Evolutionary conservation across 495 filamentous ascomycete species (phyloP).

Genomic region (Penicillium subrubescens): DNA sequence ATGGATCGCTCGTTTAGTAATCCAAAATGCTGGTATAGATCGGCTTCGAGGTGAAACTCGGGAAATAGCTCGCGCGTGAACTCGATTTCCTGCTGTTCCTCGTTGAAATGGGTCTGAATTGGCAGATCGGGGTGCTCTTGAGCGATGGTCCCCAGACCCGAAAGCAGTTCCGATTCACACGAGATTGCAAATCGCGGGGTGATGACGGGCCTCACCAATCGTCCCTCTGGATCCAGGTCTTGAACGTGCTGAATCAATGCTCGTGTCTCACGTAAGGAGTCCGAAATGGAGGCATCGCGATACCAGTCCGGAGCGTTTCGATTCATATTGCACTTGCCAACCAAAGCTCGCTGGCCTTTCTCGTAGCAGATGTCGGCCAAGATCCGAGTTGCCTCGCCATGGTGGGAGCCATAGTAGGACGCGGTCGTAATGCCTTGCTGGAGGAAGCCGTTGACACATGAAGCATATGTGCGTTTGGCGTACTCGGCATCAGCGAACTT

Average conservation of each 20-base stretch:
- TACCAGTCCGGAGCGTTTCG: constrained; percentile 63
- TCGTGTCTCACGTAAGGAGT: constrained; percentile 55
- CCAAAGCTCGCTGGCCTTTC: constrained; percentile 62
- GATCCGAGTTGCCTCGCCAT: constrained; percentile 58
- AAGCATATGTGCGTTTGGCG: constrained; percentile 53
- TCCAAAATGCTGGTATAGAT: constrained; percentile 56
- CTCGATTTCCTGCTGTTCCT: constrained; percentile 56
- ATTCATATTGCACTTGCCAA: constrained; percentile 70
- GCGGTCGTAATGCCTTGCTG: constrained; percentile 68
- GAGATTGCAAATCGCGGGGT: constrained; percentile 68
- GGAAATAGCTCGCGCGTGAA: constrained; percentile 57
- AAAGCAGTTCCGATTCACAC: constrained; percentile 54
- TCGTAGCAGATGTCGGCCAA: constrained; percentile 59
- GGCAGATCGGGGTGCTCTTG: constrained; percentile 52
- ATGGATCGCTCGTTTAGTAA: constrained; percentile 58
- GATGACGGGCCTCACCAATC: constrained; percentile 57
- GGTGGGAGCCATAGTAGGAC: constrained; percentile 63
- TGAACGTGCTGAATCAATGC: constrained; percentile 52
- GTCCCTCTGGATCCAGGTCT: constrained; percentile 21
- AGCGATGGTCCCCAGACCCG: constrained; percentile 55
- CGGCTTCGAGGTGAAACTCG: constrained; percentile 51
- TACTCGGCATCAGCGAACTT: constrained; percentile 56
- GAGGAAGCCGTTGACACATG: constrained; percentile 58
- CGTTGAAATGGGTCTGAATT: constrained; percentile 68
- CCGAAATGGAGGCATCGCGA: constrained; percentile 48